Base-by-base conservation (phyloP, 192 early-diverging fungal genomes). In the Pilaira anomala region DNA sequence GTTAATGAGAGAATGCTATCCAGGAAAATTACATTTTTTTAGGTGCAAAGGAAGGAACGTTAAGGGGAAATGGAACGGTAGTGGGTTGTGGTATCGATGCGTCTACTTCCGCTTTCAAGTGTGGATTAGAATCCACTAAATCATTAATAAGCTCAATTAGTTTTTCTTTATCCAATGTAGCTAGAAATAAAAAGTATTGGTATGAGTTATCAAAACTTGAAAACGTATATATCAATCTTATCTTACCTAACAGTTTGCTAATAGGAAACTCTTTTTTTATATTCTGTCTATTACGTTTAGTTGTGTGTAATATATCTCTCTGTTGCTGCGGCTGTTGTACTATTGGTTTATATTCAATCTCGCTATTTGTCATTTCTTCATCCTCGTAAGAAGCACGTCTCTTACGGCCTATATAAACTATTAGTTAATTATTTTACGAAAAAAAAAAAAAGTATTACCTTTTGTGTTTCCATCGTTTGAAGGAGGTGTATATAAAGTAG, bases 41-140 rank as follows among this genome's bases (percentile, higher is more conserved):
- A n/a, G n/a, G n/a, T n/a, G n/a, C n/a, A n/a, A n/a, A n/a, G n/a
- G n/a, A n/a, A n/a, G n/a, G n/a, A 19, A 98, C 81, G 26, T 86
- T 73, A 42, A 80, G 68, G 49, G 83, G 73, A 0, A 88, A 89
- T 14, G 91, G 87, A 30, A 48, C 44, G 1, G 59, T 61, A 14
- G 42, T 48, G 30, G 97, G 97, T 50, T 83, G 83, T 19, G 94
- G 93, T 30, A 96, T 79, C 45, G 92, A 83, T 16, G 83, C 71
- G 55, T 85, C 81, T 22, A 96, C 80, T 60, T 88, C 79, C 8
- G 78, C 60, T 45, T 86, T 82, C 33, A 95, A 81, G 3, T 75
- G 69, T 5, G 93, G 91, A 77, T 97, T 82, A 22, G 82, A 76
- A 25, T 82, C 79, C 18, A 95, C 76, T 19, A 98, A 78, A 33